Evolutionary conservation across 1,139 yeast species (phyloP), one percentile per base, ranked within the genome.

Genomic region (Meyerozyma sp.): DNA sequence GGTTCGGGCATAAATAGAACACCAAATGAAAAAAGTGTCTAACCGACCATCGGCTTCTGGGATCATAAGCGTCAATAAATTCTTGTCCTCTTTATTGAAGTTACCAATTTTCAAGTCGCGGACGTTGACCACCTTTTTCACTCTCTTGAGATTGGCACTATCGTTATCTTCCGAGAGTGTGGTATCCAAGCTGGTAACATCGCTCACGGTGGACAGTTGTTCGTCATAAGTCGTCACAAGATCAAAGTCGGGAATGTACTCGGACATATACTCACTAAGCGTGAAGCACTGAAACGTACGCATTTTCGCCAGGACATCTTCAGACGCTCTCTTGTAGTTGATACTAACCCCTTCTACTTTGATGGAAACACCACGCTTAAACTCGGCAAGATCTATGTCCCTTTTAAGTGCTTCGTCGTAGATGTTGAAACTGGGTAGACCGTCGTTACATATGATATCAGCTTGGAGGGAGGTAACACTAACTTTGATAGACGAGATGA

Each of bases 1-100:
- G 1, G 68, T 63, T 32, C 53, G 47, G 7, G 77, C 77, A 47
- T 73, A 73, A 32, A 70, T 53, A 2, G 61, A 44, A 53, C 76
- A 71, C 77, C 78, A 73, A 4, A 69, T 57, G 40, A 73, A 62
- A 49, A 72, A 73, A 41, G 68, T 65, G 50, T 72, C 77, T 3
- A 70, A 46, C 16, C 73, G 54, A 1, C 69, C 75, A 42, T 71
- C 74, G 9, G 70, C 44, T 46, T 69, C 74, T 1, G 74, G 70
- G 3, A 71, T 54, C 6, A 52, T 44, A 18, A 71, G 55, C 5
- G 49, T 42, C 13, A 73, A 50, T 40, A 61, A 58, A 42, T 69
- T 59, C 32, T 52, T 53, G 44, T 66, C 67, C 6, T 55, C 57
- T 16, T 52, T 51, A 20, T 53, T 21, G n/a, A 47, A 46, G 42